phyloP scores from a whole-genome alignment of 2,329 filamentous ascomycete species.

The Verticillium nubilum region DNA sequence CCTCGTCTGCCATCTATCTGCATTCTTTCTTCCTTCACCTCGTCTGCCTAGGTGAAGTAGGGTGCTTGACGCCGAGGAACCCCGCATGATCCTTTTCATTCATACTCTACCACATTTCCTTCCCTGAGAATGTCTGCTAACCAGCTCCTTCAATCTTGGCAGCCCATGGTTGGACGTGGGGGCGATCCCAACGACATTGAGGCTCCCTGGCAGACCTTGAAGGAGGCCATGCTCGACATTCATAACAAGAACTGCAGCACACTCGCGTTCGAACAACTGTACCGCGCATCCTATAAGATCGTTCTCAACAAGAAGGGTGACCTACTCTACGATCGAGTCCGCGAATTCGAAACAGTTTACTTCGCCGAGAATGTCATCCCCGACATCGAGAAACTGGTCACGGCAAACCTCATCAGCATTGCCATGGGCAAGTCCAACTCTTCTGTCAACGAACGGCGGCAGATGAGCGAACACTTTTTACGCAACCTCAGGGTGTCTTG shows the following conservation, averaged over 20 bases:
- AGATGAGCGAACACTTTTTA: slow-evolving; percentile 79
- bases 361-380: slow-evolving; percentile 68
- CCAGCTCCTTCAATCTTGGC: slow-evolving; percentile 3
- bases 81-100: slow-evolving; percentile 4
- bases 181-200: slow-evolving; percentile 71
- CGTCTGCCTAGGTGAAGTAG: too few relatives aligned
- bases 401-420: slow-evolving; percentile 51
- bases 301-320: slow-evolving; percentile 84
- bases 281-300: slow-evolving; percentile 89
- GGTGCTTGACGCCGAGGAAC: too few relatives aligned
- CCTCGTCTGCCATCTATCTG: not conserved
- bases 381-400: slow-evolving; percentile 65
- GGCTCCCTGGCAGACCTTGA: slow-evolving; percentile 73
- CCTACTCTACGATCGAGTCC: slow-evolving; percentile 74
- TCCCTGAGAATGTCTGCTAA: slow-evolving; percentile 1
- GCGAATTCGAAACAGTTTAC: slow-evolving; percentile 76
- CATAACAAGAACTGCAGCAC: slow-evolving; percentile 86
- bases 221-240: slow-evolving; percentile 76
- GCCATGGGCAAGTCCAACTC: slow-evolving; percentile 55
- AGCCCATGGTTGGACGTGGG: slow-evolving; percentile 26
- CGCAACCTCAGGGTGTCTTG: slow-evolving; percentile 71
- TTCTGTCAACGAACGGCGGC: slow-evolving; percentile 72
- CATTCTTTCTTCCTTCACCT: not conserved
- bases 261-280: slow-evolving; percentile 92
- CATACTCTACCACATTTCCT: not conserved